Conservation (phyloP, 2,329 filamentous ascomycete genomes). For the Apiospora malaysiana region DNA sequence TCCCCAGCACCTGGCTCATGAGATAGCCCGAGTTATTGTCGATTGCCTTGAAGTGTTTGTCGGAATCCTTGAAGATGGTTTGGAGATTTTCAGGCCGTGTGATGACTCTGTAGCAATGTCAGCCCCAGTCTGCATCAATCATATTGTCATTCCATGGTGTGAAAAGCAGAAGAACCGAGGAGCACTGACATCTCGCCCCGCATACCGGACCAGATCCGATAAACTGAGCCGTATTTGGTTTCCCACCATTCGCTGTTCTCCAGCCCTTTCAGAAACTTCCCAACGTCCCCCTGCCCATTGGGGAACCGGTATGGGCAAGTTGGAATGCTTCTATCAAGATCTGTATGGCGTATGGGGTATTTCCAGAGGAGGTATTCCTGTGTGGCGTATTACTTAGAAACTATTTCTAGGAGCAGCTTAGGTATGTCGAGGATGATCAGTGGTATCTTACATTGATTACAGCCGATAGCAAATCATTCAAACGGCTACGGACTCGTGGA, state of each 20-base stretch:
- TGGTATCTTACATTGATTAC: too few species aligned
- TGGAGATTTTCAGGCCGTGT: too few species aligned
- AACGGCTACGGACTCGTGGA: too few species aligned
- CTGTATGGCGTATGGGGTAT: background rate
- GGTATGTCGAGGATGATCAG: too few species aligned
- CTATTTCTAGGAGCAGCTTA: too few species aligned
- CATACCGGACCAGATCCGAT: slow-evolving; percentile 46
- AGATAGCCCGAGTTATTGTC: slow-evolving; percentile 48
- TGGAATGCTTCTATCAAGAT: slow-evolving; percentile 25
- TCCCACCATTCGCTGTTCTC: slow-evolving; percentile 42
- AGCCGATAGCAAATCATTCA: too few species aligned
- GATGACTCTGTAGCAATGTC: too few species aligned
- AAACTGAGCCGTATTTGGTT: slow-evolving; percentile 41
- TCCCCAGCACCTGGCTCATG: slow-evolving; percentile 47
- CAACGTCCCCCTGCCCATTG: slow-evolving; percentile 46
- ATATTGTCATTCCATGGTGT: too few species aligned
- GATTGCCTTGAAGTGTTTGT: slow-evolving; percentile 48
- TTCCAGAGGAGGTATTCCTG: slow-evolving; percentile 6
- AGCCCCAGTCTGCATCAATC: too few species aligned
- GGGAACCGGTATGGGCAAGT: slow-evolving; percentile 39
- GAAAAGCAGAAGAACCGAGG: background rate
- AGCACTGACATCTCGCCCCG: slow-evolving; percentile 45
- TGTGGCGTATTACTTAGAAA: too few species aligned
- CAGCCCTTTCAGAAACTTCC: slow-evolving; percentile 47
- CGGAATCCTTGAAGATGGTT: slow-evolving; percentile 41